Base-by-base conservation (phyloP, 176 grass and related monocot species). In the Hyparrhenia diplandra region DNA sequence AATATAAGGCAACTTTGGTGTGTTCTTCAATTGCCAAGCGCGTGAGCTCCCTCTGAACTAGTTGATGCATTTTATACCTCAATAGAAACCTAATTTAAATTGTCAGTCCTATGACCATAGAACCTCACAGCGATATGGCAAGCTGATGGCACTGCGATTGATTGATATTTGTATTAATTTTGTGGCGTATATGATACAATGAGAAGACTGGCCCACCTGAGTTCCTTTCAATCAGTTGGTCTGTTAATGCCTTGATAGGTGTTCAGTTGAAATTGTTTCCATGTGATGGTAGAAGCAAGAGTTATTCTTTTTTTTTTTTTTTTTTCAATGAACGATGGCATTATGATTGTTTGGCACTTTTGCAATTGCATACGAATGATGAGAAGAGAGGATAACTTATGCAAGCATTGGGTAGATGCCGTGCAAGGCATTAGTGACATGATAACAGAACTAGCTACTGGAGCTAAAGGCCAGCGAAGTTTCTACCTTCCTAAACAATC, bases 401-500 rank as follows among this genome's bases (percentile, higher is more conserved):
- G 12, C 31, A 75, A 29, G 10, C 17, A 23, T 18, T 63, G 23
- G 55, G 42, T 35, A 52, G 8, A 5, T 68, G 32, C 14, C 31
- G 3, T 2, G 46, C 34, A 42, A 13, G 24, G 24, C 32, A 2
- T 70, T 76, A 55, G 46, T 72, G 59, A 12, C 29, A 45, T 47
- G 11, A 75, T 73, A 31, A 16, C 27, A 36, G 31, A 57, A 83
- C 66, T 71, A 9, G 6, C 75, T 37, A 2, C 37, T 39, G 28
- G 61, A 58, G 47, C 13, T 68, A 61, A 39, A 81, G 43, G 61
- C 17, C 30, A 20, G 21, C 42, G 32, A 71, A 82, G 6, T 13
- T 52, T 88, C 31, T 59, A 13, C 10, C 30, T 52, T 87, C 49
- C 43, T 28, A 73, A 57, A 36, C 25, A 18, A 74, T 78, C 5